Percentiles rank a stretch among this genome's conserved stretches.
These are phyloP conservation scores for Pogostemon cablin DNA, from an alignment of 257 asterid species.

Conservation along the genomic window DNA sequence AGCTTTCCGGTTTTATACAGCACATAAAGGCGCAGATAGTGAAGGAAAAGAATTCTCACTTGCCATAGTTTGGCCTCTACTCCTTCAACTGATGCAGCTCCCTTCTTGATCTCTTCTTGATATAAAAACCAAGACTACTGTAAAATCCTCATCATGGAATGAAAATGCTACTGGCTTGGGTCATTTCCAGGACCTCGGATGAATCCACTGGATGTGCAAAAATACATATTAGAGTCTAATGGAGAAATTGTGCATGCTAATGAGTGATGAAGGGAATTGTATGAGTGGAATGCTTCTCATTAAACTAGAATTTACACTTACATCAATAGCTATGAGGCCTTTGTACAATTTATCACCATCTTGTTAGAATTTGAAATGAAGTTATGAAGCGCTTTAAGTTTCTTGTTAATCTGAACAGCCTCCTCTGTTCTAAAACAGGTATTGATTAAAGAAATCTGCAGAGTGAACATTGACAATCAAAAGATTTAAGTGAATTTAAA, in stretches of 20 bases:
- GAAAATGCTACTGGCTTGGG: slow-evolving; percentile 83
- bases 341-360: slow-evolving; percentile 81
- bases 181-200: slow-evolving; percentile 93
- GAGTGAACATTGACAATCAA: too few relatives aligned
- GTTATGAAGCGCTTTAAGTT: too few relatives aligned
- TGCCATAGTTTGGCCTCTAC: slow-evolving; percentile 86
- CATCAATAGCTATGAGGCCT: slow-evolving; percentile 91
- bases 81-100: slow-evolving; percentile 83
- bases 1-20: background rate
- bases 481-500: too few relatives aligned
- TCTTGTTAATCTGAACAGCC: too few relatives aligned
- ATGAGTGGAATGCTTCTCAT: too few relatives aligned
- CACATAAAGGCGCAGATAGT: slow-evolving; percentile 7
- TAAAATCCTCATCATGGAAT: slow-evolving; percentile 58
- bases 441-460: too few relatives aligned
- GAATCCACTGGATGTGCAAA: slow-evolving; percentile 72
- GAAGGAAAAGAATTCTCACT: slow-evolving; percentile 41
- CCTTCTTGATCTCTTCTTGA: slow-evolving; percentile 67
- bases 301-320: slow-evolving; percentile 43
- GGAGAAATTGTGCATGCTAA: background rate
- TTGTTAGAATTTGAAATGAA: slow-evolving; percentile 2
- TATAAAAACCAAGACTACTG: too few relatives aligned
- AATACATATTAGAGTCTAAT: background rate
- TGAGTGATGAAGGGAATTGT: background rate
- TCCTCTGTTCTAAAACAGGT: too few relatives aligned